Conservation (phyloP, 306 rosid species). For the Rosa rugosa region DNA sequence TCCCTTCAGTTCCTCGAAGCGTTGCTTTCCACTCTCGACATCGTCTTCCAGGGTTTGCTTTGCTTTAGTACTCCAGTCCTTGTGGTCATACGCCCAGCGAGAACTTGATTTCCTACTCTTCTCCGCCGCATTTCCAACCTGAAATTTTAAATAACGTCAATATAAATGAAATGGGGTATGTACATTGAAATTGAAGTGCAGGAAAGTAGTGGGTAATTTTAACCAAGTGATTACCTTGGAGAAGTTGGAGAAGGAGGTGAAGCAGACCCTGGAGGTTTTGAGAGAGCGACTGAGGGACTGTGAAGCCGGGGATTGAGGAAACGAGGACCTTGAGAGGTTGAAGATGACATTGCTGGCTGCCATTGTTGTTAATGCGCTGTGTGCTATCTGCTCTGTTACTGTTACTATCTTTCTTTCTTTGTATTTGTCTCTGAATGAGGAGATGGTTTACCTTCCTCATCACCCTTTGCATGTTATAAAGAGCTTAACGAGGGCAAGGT, state of each 20-base stretch:
- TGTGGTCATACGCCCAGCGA: slow-evolving; percentile 26
- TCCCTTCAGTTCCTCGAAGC: slow-evolving; percentile 29
- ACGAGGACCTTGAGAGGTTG: slow-evolving; percentile 51
- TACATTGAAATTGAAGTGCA: not conserved
- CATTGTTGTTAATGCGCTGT: slow-evolving; percentile 25
- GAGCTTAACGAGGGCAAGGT: not conserved
- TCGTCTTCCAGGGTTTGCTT: slow-evolving; percentile 32
- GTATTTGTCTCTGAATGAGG: not conserved
- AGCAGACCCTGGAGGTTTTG: slow-evolving; percentile 52
- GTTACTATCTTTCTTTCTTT: not conserved
- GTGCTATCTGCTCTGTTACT: not conserved
- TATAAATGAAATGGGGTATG: not conserved
- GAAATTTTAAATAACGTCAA: slow-evolving; percentile 2
- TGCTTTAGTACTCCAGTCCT: slow-evolving; percentile 22
- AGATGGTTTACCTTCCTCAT: not conserved
- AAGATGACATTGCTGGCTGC: slow-evolving; percentile 46
- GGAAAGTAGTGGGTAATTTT: not conserved
- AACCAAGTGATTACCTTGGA: slow-evolving; percentile 34
- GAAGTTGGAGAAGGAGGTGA: slow-evolving; percentile 44
- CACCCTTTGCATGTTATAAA: slow-evolving; percentile 17
- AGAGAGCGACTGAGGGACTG: slow-evolving; percentile 27
- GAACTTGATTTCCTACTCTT: slow-evolving; percentile 32
- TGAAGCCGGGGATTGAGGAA: slow-evolving; percentile 17
- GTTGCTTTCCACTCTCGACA: slow-evolving; percentile 13
- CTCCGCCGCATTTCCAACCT: slow-evolving; percentile 45